Evolutionary conservation across 108 stramenopile species (phyloP).

Genomic region (Cylindrotheca fusiformis): DNA sequence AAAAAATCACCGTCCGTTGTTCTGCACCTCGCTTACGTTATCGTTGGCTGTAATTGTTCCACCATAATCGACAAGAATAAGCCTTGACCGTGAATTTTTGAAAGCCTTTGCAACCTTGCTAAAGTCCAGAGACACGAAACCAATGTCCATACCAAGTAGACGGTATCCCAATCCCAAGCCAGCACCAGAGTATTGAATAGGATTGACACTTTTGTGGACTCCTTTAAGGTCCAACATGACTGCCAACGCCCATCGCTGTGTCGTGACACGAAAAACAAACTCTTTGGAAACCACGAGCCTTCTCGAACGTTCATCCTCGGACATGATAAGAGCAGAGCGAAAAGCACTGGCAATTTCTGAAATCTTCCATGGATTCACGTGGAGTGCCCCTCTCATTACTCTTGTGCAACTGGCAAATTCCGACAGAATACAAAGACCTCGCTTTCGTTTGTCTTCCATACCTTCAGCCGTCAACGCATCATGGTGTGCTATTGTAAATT

Average conservation of each 20-base stretch:
- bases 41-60: constrained; percentile 95
- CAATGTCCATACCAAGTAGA: constrained; percentile 87
- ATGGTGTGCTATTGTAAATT: constrained; percentile 95
- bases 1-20: background rate
- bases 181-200: constrained; percentile 75
- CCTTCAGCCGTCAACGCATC: constrained; percentile 81
- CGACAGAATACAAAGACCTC: constrained; percentile 89
- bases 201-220: constrained; percentile 73
- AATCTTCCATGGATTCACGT: constrained; percentile 92
- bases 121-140: constrained; percentile 65
- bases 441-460: constrained; percentile 64
- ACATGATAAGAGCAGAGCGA: constrained; percentile 67
- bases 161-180: constrained; percentile 95
- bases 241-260: constrained; percentile 90
- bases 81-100: constrained; percentile 61
- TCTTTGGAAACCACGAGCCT: constrained; percentile 75
- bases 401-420: constrained; percentile 90
- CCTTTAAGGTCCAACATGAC: constrained; percentile 89
- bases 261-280: constrained; percentile 93
- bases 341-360: constrained; percentile 85
- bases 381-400: constrained; percentile 94
- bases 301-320: constrained; percentile 79
- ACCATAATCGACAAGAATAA: constrained; percentile 96
- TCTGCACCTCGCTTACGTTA: constrained; percentile 55
- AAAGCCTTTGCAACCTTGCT: constrained; percentile 74